These are phyloP conservation scores for Simmondsia chinensis DNA, from an alignment of 148 eudicot species.

Conservation along the genomic window DNA sequence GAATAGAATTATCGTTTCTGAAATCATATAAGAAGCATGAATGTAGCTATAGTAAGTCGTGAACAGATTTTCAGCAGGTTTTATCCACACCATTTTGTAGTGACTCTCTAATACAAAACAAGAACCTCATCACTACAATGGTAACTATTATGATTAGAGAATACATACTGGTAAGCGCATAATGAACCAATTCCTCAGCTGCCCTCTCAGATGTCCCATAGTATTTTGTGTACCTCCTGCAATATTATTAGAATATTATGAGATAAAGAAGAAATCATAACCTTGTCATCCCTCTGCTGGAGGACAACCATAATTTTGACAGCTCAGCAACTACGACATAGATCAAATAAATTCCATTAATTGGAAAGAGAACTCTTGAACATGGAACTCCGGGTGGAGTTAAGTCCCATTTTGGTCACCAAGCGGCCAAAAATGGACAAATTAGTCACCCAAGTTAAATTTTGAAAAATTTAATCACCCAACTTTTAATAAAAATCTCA, in stretches of 20 bases:
- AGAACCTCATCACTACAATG: neutral
- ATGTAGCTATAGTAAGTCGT: neutral
- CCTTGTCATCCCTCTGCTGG: neutral
- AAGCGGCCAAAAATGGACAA: too few species aligned
- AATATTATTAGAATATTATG: conserved; percentile 4
- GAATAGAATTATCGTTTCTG: neutral
- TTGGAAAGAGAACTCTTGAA: neutral
- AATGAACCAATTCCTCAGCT: conserved; percentile 74
- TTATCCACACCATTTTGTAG: too few species aligned
- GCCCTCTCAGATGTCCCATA: conserved; percentile 86
- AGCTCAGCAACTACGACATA: too few species aligned
- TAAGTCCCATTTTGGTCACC: too few species aligned
- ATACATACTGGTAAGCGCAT: conserved; percentile 83
- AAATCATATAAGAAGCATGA: neutral
- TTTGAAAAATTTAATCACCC: too few species aligned
- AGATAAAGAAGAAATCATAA: conserved; percentile 1
- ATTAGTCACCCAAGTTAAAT: too few species aligned
- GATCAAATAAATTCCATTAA: too few species aligned
- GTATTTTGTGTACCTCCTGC: conserved; percentile 90
- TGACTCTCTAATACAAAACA: too few species aligned
- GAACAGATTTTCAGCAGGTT: too few species aligned
- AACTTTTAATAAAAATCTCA: too few species aligned
- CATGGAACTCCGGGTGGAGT: neutral
- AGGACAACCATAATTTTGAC: neutral
- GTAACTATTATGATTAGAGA: neutral